phyloP scores from a whole-genome alignment of 108 stramenopile genomes.

The Cyclotella cryptica region DNA sequence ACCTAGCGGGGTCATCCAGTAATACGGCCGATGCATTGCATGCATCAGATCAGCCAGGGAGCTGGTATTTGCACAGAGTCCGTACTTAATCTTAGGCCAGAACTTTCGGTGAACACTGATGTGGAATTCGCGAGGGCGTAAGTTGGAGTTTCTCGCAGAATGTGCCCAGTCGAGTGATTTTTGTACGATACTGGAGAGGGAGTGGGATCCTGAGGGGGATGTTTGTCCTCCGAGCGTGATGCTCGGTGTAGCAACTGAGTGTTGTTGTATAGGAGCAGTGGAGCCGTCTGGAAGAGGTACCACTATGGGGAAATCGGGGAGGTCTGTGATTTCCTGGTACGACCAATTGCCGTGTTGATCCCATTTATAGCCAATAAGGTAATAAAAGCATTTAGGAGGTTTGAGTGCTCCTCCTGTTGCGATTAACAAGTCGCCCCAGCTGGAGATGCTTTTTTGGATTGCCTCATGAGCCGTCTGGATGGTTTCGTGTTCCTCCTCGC shows the following conservation, averaged over 20 bases:
- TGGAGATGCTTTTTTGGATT: background rate
- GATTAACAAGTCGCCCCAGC: conserved; percentile 17
- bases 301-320: background rate
- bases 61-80: no score
- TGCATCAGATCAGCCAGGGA: background rate
- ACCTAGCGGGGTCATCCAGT: no score
- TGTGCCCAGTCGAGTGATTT: background rate
- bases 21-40: background rate
- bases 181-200: no score
- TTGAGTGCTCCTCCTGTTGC: no score
- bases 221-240: no score
- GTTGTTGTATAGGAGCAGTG: no score
- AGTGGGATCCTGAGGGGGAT: background rate
- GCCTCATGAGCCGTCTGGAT: background rate
- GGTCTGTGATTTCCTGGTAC: background rate
- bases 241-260: background rate
- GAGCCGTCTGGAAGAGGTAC: no score
- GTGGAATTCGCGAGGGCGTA: no score
- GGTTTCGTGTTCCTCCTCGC: background rate
- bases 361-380: no score
- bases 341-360: conserved; percentile 5
- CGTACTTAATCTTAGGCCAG: no score
- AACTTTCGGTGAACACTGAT: no score
- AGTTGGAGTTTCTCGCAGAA: background rate
- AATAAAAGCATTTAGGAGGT: no score